Percentiles rank a stretch among this genome's conserved stretches.
These are phyloP conservation scores for Diaporthe longicolla DNA, from an alignment of 2,329 filamentous ascomycete genomes.

Conservation along the genomic window DNA sequence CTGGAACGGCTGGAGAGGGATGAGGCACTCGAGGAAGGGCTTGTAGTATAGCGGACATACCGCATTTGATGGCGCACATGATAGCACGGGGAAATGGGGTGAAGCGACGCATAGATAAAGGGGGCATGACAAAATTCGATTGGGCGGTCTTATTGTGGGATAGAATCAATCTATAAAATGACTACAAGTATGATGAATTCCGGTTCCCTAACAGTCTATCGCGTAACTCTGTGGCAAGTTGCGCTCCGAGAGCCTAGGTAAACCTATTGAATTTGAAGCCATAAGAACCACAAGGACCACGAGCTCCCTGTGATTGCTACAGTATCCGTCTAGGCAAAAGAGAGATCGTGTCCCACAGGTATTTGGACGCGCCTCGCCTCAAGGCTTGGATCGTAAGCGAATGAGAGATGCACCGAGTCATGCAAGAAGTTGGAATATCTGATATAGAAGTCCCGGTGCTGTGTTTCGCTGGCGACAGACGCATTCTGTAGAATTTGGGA, in stretches of 20 bases:
- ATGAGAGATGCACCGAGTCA: not conserved
- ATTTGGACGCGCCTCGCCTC: not conserved
- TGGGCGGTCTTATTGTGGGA: slow-evolving; percentile 7
- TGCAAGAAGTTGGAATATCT: not conserved
- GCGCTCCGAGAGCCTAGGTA: not conserved
- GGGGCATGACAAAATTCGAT: slow-evolving; percentile 27
- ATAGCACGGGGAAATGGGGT: not conserved
- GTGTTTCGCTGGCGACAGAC: not conserved
- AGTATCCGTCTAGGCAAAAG: not conserved
- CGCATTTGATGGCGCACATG: slow-evolving; percentile 18
- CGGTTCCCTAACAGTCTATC: not conserved
- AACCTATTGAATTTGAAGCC: not conserved
- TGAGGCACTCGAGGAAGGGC: slow-evolving; percentile 58
- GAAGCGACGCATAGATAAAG: slow-evolving; percentile 24
- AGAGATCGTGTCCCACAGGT: not conserved
- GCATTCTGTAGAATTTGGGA: no score
- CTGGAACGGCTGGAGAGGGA: slow-evolving; percentile 70
- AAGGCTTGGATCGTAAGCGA: not conserved
- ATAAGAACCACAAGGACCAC: not conserved
- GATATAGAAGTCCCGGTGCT: not conserved
- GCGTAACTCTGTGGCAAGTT: no score
- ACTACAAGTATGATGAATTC: not conserved
- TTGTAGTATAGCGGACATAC: slow-evolving; percentile 41
- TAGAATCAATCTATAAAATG: slow-evolving; percentile 21
- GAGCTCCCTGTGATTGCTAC: not conserved